Percentiles rank a stretch among this genome's conserved stretches.
Evolutionary conservation across 495 filamentous ascomycete species (phyloP).

Genomic region (Xylaria acuta): DNA sequence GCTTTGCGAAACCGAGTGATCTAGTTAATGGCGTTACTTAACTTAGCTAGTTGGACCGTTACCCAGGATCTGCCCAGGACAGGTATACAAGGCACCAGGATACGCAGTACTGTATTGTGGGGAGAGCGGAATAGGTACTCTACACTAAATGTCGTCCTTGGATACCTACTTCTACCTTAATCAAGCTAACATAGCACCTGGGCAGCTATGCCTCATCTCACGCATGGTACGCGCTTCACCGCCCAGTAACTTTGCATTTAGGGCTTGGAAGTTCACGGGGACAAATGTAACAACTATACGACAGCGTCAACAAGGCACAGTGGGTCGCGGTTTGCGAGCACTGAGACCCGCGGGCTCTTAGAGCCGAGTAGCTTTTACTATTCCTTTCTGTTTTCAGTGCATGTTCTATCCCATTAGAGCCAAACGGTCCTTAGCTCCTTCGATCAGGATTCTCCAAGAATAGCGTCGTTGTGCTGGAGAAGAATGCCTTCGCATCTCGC

Average conservation of each 20-base stretch:
- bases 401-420: background rate
- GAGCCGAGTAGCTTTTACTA: background rate
- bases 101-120: background rate
- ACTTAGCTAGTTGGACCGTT: too few relatives aligned
- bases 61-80: too few relatives aligned
- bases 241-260: background rate
- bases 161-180: too few relatives aligned
- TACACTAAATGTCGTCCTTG: too few relatives aligned
- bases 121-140: background rate
- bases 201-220: background rate
- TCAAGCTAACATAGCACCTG: too few relatives aligned
- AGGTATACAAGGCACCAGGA: too few relatives aligned
- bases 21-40: too few relatives aligned
- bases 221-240: background rate
- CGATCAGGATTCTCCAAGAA: background rate
- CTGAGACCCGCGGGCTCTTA: background rate
- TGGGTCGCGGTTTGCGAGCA: background rate
- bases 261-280: background rate
- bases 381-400: background rate
- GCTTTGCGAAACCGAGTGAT: constrained; percentile 22
- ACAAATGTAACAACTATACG: background rate
- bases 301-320: background rate
- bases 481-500: constrained; percentile 23
- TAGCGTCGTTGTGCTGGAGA: constrained; percentile 1
- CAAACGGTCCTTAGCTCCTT: background rate